phyloP scores from a whole-genome alignment of 805 yeast genomes.

The Lipomyces sp. region DNA sequence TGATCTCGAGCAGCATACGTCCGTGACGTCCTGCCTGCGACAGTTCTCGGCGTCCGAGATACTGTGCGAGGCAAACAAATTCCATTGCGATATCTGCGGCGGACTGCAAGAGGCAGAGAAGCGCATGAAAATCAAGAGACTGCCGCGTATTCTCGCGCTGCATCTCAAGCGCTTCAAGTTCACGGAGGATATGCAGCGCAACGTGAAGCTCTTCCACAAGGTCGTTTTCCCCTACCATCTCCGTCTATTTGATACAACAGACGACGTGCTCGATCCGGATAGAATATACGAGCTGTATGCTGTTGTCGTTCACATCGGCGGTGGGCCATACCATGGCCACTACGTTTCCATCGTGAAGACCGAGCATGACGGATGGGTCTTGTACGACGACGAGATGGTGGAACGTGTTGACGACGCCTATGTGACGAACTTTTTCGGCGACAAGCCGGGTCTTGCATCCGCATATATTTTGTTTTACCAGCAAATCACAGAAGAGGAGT shows the following conservation, averaged over 20 bases:
- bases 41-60: conserved; percentile 85
- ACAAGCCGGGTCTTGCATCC: conserved; percentile 81
- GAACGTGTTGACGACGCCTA: conserved; percentile 80
- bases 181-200: conserved; percentile 74
- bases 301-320: conserved; percentile 93
- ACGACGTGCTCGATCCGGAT: conserved; percentile 51
- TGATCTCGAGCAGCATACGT: conserved; percentile 73
- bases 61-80: conserved; percentile 82
- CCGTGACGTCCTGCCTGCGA: conserved; percentile 69
- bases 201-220: conserved; percentile 82
- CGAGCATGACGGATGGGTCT: conserved; percentile 76
- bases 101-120: conserved; percentile 93
- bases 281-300: conserved; percentile 77
- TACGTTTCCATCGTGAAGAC: conserved; percentile 85
- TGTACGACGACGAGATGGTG: conserved; percentile 94
- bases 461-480: conserved; percentile 87
- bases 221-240: conserved; percentile 75
- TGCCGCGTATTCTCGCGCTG: conserved; percentile 79
- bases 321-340: conserved; percentile 98
- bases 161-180: conserved; percentile 92
- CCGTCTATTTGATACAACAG: conserved; percentile 63
- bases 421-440: conserved; percentile 84
- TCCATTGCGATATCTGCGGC: conserved; percentile 86
- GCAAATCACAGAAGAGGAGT: conserved; percentile 23
- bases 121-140: conserved; percentile 70